Base-by-base conservation (phyloP, 1,139 yeast genomes). In the Geotrichum australiense region DNA sequence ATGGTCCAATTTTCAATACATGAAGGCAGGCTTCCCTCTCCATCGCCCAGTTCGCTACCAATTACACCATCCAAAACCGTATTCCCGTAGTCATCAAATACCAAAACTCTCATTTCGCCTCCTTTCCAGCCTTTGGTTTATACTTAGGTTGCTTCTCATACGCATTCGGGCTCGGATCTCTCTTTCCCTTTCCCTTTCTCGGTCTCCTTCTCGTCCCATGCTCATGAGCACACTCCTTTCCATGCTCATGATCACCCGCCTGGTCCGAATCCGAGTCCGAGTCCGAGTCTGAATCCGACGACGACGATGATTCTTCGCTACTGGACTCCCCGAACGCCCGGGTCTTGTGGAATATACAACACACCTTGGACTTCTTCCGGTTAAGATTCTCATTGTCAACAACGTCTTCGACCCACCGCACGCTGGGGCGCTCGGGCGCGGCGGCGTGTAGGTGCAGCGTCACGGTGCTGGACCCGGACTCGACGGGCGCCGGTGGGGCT, bases 331-430 rank as follows among this genome's bases (percentile, higher is more conserved):
- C 91, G 54, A 79, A 81, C 52, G 77, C 81, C 25, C 77, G 69
- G 39, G 80, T 81, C 2, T 95, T 95, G 56, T 86, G 95, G 65
- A 81, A 91, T 18, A 91, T 89, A 53, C 98, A 89, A 59, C 98
- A 91, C n/a, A 89, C 68, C 63, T 89, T 91, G 15, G 94, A 76
- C 60, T 86, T 87, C 65, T 89, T 89, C 66, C 76, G 83, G 56
- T 80, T 74, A 82, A 91, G 69, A 58, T 82, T 66, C 62, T 89
- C 98, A 57, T 89, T 89, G 62, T 89, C 97, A 4, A 89, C 70
- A 3, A 86, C 91, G 39, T 80, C 94, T 34, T 81, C 84, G 4
- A 78, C 71, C 96, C 96, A 89, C 45, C 79, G 69, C 0, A 89
- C 96, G 14, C 18, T 16, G n/a, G 39, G 39, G 8, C 43, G 39